Evolutionary conservation across 345 rosid genomes (phyloP).

Genomic region (Passiflora organensis): DNA sequence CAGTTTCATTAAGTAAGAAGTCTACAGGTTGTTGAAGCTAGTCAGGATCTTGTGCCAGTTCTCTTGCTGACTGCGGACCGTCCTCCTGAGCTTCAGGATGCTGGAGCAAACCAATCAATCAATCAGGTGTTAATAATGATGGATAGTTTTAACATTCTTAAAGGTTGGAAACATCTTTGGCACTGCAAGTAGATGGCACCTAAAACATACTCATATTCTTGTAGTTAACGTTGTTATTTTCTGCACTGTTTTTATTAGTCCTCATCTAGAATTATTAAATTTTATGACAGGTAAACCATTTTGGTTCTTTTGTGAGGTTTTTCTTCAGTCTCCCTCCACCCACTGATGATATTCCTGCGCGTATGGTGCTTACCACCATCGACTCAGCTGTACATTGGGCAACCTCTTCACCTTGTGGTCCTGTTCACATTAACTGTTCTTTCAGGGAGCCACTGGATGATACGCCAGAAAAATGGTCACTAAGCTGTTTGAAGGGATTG

Average conservation of each 20-base stretch:
- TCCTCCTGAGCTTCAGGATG: slow-evolving; percentile 87
- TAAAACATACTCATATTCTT: too few relatives aligned
- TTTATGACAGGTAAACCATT: slow-evolving; percentile 68
- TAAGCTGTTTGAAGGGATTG: slow-evolving; percentile 71
- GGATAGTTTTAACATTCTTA: too few relatives aligned
- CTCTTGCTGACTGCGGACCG: slow-evolving; percentile 91
- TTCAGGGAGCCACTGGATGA: slow-evolving; percentile 84
- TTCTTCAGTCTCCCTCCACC: slow-evolving; percentile 89
- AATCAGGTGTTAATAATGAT: slow-evolving; percentile 57
- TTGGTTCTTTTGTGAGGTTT: slow-evolving; percentile 84
- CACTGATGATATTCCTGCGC: slow-evolving; percentile 64
- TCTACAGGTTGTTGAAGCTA: slow-evolving; percentile 92
- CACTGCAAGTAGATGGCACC: too few relatives aligned
- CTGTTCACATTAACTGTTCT: slow-evolving; percentile 92
- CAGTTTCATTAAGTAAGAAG: slow-evolving; percentile 9
- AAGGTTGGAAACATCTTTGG: too few relatives aligned
- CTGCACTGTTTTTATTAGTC: neutral
- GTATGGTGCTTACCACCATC: slow-evolving; percentile 79
- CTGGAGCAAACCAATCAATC: slow-evolving; percentile 92
- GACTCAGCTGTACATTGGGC: slow-evolving; percentile 90
- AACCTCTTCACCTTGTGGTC: slow-evolving; percentile 63
- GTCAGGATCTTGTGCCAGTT: slow-evolving; percentile 89
- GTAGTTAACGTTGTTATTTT: too few relatives aligned
- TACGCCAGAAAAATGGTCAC: slow-evolving; percentile 51
- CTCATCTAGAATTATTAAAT: slow-evolving; percentile 11